Evolutionary conservation across 805 yeast species (phyloP).

Genomic region (Yarrowia bubula): DNA sequence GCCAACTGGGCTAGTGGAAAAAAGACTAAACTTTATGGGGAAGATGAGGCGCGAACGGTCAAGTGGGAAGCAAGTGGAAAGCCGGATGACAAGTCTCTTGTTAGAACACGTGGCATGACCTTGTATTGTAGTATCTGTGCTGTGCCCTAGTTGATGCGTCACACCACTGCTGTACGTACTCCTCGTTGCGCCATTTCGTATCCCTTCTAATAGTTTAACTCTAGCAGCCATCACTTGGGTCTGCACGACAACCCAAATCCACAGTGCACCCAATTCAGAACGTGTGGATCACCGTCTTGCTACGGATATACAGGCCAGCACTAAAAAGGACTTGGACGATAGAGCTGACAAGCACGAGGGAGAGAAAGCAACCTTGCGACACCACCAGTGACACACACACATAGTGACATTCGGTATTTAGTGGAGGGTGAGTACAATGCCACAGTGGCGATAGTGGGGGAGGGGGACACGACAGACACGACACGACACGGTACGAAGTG

Average conservation of each 20-base stretch:
- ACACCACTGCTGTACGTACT: background rate
- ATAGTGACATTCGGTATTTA: slow-evolving; percentile 1
- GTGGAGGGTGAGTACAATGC: slow-evolving; percentile 14
- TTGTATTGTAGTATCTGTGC: too few relatives aligned
- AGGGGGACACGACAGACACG: background rate
- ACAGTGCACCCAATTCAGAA: slow-evolving; percentile 14
- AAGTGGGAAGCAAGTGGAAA: background rate
- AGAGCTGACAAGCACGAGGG: background rate
- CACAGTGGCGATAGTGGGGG: background rate
- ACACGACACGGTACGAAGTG: background rate
- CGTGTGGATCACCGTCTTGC: slow-evolving; percentile 22
- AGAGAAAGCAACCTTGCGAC: background rate
- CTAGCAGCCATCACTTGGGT: slow-evolving; percentile 7
- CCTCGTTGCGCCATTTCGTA: slow-evolving; percentile 20
- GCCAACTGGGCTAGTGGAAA: background rate
- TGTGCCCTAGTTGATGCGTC: background rate
- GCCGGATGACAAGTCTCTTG: background rate
- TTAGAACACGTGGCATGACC: background rate
- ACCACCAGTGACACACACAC: background rate
- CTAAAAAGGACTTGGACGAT: background rate
- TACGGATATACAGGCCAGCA: background rate
- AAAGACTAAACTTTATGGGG: background rate
- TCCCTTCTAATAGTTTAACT: slow-evolving; percentile 24
- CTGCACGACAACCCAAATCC: slow-evolving; percentile 23
- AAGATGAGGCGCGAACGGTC: background rate